phyloP scores from a whole-genome alignment of 2,329 filamentous ascomycete species.

The Phymatotrichopsis omnivora region DNA sequence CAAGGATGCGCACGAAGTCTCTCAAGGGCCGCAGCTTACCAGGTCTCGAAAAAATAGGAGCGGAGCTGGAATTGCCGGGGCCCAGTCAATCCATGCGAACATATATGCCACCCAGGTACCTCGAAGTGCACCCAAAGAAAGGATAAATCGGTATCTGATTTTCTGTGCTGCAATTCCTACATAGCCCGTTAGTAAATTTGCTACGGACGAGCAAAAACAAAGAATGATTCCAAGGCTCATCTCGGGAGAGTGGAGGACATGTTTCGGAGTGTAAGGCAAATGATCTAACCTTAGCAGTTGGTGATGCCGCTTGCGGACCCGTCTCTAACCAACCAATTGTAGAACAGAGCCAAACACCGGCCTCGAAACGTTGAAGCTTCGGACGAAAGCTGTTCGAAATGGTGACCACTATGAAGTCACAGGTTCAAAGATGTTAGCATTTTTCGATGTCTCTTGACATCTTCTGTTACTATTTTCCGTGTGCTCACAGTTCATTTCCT shows the following conservation, averaged over 20 bases:
- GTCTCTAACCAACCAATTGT: background rate
- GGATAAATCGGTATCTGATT: background rate
- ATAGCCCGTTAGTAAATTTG: slow-evolving; percentile 54
- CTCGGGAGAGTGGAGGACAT: slow-evolving; percentile 58
- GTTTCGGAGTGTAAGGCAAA: slow-evolving; percentile 63
- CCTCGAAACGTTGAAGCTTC: slow-evolving; percentile 63
- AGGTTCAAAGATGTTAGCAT: slow-evolving; percentile 59
- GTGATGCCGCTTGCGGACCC: too few species aligned
- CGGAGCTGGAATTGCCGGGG: slow-evolving; percentile 67
- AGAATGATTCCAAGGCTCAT: slow-evolving; percentile 61
- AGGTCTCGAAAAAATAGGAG: slow-evolving; percentile 35
- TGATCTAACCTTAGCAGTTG: too few species aligned
- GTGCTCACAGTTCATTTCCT: slow-evolving; percentile 11
- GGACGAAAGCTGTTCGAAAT: slow-evolving; percentile 52
- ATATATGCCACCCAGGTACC: slow-evolving; percentile 63
- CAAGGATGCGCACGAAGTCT: too few species aligned
- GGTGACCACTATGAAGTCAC: slow-evolving; percentile 55
- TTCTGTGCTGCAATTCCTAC: too few species aligned
- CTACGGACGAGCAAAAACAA: slow-evolving; percentile 52
- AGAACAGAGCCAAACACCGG: slow-evolving; percentile 70
- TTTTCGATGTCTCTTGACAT: background rate
- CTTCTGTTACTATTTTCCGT: background rate
- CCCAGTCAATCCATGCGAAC: slow-evolving; percentile 53
- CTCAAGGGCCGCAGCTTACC: too few species aligned
- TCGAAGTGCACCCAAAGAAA: background rate